Evolutionary conservation across 2,329 filamentous ascomycete genomes (phyloP).

Genomic region (Microcera coccophila): DNA sequence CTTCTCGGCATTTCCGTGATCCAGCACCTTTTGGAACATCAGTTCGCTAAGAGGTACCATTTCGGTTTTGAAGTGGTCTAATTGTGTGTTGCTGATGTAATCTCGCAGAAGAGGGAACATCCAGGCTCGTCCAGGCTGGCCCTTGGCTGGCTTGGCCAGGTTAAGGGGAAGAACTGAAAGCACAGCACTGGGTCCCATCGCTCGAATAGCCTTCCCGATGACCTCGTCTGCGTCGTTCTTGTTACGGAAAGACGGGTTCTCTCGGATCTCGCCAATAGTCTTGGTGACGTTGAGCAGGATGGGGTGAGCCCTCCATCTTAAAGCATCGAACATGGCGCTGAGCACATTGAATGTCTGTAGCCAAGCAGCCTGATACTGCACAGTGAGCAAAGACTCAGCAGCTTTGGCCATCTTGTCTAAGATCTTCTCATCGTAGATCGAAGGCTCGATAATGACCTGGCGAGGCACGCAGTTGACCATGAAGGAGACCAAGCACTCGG

Average conservation of each 20-base stretch:
- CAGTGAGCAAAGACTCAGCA: conserved; percentile 70
- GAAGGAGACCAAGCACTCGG: conserved; percentile 92
- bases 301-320: conserved; percentile 81
- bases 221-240: conserved; percentile 95
- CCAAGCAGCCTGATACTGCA: conserved; percentile 94
- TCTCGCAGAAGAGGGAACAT: conserved; percentile 88
- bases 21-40: conserved; percentile 84
- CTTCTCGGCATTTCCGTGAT: conserved; percentile 78
- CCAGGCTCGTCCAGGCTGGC: conserved; percentile 86
- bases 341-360: conserved; percentile 90
- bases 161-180: conserved; percentile 82
- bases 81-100: conserved; percentile 80
- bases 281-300: conserved; percentile 72
- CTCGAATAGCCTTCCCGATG: conserved; percentile 79
- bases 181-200: conserved; percentile 84
- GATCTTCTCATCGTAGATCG: conserved; percentile 86
- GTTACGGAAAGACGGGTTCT: conserved; percentile 81
- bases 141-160: conserved; percentile 69
- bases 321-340: conserved; percentile 77
- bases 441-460: conserved; percentile 79
- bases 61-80: conserved; percentile 79
- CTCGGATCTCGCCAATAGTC: conserved; percentile 79
- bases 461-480: conserved; percentile 84
- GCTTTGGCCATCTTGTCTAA: conserved; percentile 75
- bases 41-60: conserved; percentile 85